phyloP scores from a whole-genome alignment of 768 basidiomycete genomes.

The Boletellus ananas region DNA sequence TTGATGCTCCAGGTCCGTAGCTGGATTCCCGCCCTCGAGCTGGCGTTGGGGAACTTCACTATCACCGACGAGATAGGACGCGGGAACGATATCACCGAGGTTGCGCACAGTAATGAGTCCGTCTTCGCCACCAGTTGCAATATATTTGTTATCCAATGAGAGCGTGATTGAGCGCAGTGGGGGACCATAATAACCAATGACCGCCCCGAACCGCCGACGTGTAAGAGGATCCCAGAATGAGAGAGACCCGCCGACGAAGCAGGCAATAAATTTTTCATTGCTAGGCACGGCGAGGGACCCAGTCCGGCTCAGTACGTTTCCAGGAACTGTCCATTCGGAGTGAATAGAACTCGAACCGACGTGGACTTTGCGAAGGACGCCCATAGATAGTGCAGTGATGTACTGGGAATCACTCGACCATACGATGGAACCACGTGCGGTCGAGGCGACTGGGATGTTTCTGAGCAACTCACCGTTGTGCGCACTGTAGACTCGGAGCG shows the following conservation, averaged over 20 bases:
- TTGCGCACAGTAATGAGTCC: neutral
- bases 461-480: neutral
- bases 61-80: neutral
- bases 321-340: neutral
- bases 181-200: neutral
- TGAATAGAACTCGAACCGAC: neutral
- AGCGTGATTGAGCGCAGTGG: neutral
- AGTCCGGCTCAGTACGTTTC: neutral
- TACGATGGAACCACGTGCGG: neutral
- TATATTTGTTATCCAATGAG: constrained; percentile 3
- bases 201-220: neutral
- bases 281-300: neutral
- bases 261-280: neutral
- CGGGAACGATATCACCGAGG: neutral
- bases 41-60: too few species aligned
- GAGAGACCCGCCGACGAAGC: neutral
- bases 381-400: neutral
- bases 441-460: neutral
- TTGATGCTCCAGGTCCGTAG: neutral
- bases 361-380: neutral
- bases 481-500: neutral
- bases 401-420: neutral
- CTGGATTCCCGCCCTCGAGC: too few species aligned
- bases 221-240: constrained; percentile 6
- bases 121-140: neutral